A percentile compares a stretch with the other conserved stretches of the same genome.
These are phyloP conservation scores for Verbascum thapsus DNA, from an alignment of 257 asterid species.

Conservation along the genomic window DNA sequence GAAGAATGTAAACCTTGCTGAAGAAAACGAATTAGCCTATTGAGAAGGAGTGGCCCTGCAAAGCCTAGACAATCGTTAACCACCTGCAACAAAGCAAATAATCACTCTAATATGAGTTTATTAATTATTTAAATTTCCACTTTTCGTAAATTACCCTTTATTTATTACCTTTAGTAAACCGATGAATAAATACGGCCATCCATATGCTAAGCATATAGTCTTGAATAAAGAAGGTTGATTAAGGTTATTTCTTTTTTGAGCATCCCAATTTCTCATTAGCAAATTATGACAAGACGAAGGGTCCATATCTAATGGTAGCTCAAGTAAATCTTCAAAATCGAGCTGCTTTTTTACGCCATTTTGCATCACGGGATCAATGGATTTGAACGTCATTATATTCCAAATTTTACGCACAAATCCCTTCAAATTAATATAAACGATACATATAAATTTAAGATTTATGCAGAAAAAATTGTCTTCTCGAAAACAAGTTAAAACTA, in stretches of 20 bases:
- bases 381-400: constrained; percentile 65
- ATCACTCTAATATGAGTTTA: constrained; percentile 18
- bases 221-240: constrained; percentile 64
- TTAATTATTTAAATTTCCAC: neutral
- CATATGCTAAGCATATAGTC: constrained; percentile 70
- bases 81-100: constrained; percentile 60
- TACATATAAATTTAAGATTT: constrained; percentile 2
- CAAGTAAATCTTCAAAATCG: constrained; percentile 77
- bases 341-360: constrained; percentile 80
- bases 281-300: constrained; percentile 70
- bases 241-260: constrained; percentile 44
- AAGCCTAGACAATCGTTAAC: constrained; percentile 88
- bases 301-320: constrained; percentile 82
- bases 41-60: constrained; percentile 91
- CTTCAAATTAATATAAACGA: constrained; percentile 39
- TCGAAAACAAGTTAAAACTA: too few relatives aligned
- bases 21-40: constrained; percentile 83
- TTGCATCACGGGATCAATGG: constrained; percentile 67
- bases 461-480: too few relatives aligned
- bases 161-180: constrained; percentile 79
- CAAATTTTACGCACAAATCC: constrained; percentile 47
- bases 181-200: constrained; percentile 82
- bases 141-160: constrained; percentile 13
- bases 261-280: constrained; percentile 66
- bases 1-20: constrained; percentile 66